phyloP scores from a whole-genome alignment of 352 stramenopile species.

The Aphanomyces euteiches region DNA sequence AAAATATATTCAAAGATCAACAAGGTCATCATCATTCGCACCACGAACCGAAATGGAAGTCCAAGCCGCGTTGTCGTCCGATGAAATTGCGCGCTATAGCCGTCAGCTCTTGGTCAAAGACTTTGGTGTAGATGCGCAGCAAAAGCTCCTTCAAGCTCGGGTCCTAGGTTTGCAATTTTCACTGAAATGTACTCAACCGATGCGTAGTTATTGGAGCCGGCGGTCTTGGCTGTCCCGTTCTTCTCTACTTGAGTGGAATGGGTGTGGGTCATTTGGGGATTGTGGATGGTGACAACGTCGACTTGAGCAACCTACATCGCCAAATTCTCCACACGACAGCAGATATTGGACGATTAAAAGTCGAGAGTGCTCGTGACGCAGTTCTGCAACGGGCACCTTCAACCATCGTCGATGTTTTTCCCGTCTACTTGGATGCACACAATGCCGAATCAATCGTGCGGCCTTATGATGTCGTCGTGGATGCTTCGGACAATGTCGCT shows the following conservation, averaged over 20 bases:
- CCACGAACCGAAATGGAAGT: too few species aligned
- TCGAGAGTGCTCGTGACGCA: conserved; percentile 68
- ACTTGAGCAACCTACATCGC: conserved; percentile 95
- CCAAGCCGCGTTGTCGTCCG: not conserved
- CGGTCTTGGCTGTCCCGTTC: conserved; percentile 92
- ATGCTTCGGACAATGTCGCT: conserved; percentile 94
- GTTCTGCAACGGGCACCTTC: conserved; percentile 76
- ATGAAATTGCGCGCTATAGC: conserved; percentile 85
- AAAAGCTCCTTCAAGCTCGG: conserved; percentile 61
- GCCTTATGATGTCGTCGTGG: conserved; percentile 89
- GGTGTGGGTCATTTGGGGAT: conserved; percentile 91
- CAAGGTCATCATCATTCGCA: too few species aligned
- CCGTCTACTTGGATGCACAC: conserved; percentile 49
- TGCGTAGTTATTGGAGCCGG: conserved; percentile 90
- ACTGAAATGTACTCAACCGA: not conserved
- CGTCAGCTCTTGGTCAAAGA: conserved; percentile 93
- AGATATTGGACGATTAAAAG: conserved; percentile 85
- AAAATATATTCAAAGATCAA: too few species aligned
- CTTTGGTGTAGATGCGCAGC: conserved; percentile 88
- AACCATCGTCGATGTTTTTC: conserved; percentile 50
- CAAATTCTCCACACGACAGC: conserved; percentile 92
- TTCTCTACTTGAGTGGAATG: conserved; percentile 93
- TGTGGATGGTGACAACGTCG: conserved; percentile 94
- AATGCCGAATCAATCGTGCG: conserved; percentile 83
- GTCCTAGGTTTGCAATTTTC: conserved; percentile 44